A percentile compares a stretch with the other conserved stretches of the same genome.
Conservation (phyloP, 73 alveolate species). For the Effrenium voratum region DNA sequence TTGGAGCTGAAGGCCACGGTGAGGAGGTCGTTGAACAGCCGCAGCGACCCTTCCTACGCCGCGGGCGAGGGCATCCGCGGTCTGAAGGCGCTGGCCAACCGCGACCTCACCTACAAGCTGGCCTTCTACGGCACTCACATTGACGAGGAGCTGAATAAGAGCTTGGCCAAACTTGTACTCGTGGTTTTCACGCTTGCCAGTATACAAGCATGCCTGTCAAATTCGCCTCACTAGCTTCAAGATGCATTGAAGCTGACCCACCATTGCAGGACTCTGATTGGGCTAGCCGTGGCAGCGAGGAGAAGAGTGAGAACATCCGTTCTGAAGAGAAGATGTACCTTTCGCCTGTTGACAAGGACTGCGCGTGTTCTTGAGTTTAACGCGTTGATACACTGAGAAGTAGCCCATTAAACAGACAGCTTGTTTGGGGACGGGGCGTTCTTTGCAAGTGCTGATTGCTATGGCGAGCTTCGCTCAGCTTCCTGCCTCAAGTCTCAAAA, state of each 20-base stretch:
- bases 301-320: constrained; percentile 67
- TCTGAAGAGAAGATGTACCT: constrained; percentile 77
- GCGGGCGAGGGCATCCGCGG: constrained; percentile 97
- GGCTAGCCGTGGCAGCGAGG: constrained; percentile 70
- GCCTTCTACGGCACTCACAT: constrained; percentile 97
- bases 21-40: constrained; percentile 91
- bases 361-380: no score
- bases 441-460: no score
- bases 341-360: constrained; percentile 50
- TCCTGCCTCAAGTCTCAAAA: no score
- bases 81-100: constrained; percentile 98
- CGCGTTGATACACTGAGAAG: no score
- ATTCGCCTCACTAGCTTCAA: no score
- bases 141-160: constrained; percentile 78
- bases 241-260: no score
- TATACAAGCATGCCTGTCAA: no score
- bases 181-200: no score
- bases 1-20: constrained; percentile 96
- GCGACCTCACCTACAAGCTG: constrained; percentile 98
- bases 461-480: no score
- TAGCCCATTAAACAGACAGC: no score
- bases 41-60: constrained; percentile 70
- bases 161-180: no score
- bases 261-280: constrained; percentile 56
- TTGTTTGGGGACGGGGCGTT: no score